A percentile compares a stretch with the other conserved stretches of the same genome.
These are phyloP conservation scores for Epichloe typhina DNA, from an alignment of 2,329 filamentous ascomycete genomes.

Conservation along the genomic window DNA sequence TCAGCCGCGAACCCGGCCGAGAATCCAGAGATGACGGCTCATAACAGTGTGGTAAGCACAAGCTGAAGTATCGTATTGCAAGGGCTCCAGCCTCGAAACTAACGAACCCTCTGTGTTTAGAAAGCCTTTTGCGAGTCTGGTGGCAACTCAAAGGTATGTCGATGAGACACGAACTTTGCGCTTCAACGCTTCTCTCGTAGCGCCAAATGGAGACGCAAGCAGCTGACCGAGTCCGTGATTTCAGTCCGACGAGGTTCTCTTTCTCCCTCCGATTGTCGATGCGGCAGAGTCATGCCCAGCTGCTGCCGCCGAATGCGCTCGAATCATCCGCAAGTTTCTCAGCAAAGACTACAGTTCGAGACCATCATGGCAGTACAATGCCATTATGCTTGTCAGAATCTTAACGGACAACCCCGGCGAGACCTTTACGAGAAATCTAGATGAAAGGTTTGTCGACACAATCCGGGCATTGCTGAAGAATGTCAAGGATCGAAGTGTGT, in stretches of 20 bases:
- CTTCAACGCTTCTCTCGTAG: not conserved
- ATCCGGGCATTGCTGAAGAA: slow-evolving; percentile 62
- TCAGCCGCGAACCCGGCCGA: slow-evolving; percentile 28
- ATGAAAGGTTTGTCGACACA: slow-evolving; percentile 67
- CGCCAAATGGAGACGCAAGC: not conserved
- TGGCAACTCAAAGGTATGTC: slow-evolving; percentile 39
- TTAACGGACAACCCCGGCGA: slow-evolving; percentile 81
- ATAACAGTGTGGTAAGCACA: slow-evolving; percentile 49
- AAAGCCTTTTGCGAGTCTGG: slow-evolving; percentile 72
- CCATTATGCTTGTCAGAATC: slow-evolving; percentile 89
- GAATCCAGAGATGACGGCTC: slow-evolving; percentile 53
- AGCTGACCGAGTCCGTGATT: not conserved
- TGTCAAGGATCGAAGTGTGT: slow-evolving; percentile 60
- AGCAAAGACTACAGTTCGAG: slow-evolving; percentile 52
- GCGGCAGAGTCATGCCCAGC: slow-evolving; percentile 81
- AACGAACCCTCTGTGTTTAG: slow-evolving; percentile 29
- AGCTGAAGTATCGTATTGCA: slow-evolving; percentile 2
- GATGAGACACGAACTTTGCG: not conserved
- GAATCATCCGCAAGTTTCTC: slow-evolving; percentile 71
- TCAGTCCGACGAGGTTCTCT: slow-evolving; percentile 82
- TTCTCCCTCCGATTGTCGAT: slow-evolving; percentile 88
- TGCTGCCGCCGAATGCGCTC: slow-evolving; percentile 71
- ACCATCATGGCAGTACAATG: slow-evolving; percentile 80
- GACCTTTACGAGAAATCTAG: slow-evolving; percentile 82
- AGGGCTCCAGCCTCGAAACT: slow-evolving; percentile 5